Conservation (phyloP, 352 stramenopile genomes). For the Phytophthora megakarya region DNA sequence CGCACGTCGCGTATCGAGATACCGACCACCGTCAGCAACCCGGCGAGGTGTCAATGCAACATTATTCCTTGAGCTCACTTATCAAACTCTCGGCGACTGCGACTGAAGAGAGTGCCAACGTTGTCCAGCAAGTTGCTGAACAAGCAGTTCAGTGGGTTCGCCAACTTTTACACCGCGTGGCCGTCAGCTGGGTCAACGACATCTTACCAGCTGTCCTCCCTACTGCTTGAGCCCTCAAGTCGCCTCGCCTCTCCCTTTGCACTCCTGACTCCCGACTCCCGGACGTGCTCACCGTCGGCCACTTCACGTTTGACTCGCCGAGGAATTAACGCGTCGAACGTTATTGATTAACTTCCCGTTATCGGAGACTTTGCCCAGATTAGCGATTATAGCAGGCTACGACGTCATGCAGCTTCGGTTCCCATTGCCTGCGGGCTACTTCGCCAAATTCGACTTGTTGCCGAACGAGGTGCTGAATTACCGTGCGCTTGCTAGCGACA, state of each 20-base stretch:
- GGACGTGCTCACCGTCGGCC: conserved; percentile 12
- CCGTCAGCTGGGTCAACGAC: conserved; percentile 22
- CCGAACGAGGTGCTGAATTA: conserved; percentile 57
- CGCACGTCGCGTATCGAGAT: conserved; percentile 19
- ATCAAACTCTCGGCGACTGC: conserved; percentile 22
- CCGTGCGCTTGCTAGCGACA: conserved; percentile 58
- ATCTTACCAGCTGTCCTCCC: conserved; percentile 31
- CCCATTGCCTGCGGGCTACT: conserved; percentile 68
- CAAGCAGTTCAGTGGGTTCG: conserved; percentile 8
- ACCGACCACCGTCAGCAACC: conserved; percentile 27
- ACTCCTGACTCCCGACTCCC: too few species aligned
- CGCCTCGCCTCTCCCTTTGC: conserved; percentile 26
- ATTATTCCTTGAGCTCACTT: conserved; percentile 27
- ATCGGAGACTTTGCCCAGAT: conserved; percentile 16
- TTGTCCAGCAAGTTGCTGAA: conserved; percentile 27
- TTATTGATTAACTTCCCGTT: conserved; percentile 1
- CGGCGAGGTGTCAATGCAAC: conserved; percentile 13
- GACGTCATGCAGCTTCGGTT: conserved; percentile 72
- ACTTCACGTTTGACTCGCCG: conserved; percentile 39
- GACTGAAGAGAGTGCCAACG: conserved; percentile 18
- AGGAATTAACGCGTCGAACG: conserved; percentile 9
- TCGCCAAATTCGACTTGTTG: conserved; percentile 73
- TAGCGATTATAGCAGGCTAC: background rate
- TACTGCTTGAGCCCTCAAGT: conserved; percentile 30
- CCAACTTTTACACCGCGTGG: conserved; percentile 29